Evolutionary conservation across 805 yeast species (phyloP), one percentile per base, ranked within the genome.

Genomic region (Candida yuanshanica): DNA sequence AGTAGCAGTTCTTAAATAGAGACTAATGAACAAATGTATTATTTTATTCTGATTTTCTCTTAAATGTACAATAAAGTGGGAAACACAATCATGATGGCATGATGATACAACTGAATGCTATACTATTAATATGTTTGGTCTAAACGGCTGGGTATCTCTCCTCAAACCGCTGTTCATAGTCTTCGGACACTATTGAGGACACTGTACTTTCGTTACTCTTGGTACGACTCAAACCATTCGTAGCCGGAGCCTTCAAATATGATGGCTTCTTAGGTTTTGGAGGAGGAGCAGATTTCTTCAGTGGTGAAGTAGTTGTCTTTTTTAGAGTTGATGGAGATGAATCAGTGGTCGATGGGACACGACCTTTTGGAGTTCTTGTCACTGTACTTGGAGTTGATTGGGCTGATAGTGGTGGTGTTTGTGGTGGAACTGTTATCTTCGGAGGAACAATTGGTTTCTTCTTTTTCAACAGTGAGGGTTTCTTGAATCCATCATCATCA

Each of bases 191-290:
- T 37, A 16, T 22, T 35, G 7, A 29, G 10, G 27, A 48, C 46
- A 7, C 38, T n/a, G 1, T 14, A 46, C 45, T 38, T 46, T 46
- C 14, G 45, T 35, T 25, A 18, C 37, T 18, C 33, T 44, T 37
- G 7, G 45, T 14, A 18, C 32, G 38, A 21, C 11, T 23, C 27
- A 23, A n/a, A 22, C 18, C n/a, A 24, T 16, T 36, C 1, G 50
- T 59, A 5, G 62, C 62, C 9, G 31, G 31, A 14, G 72, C 59
- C 48, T 70, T 70, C 42, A 81, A 61, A 50, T 75, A 72, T 4
- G 56, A 53, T 4, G 91, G 90, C 51, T 83, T 83, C 51, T 65
- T 66, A 1, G 89, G 89, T 49, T 78, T 80, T 22, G 81, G 79
- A 4, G 85, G 83, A 2, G 81, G 77, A 3, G 60, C 61, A 14